Evolutionary conservation across 495 filamentous ascomycete genomes (phyloP).

Genomic region (Bacidia gigantensis): DNA sequence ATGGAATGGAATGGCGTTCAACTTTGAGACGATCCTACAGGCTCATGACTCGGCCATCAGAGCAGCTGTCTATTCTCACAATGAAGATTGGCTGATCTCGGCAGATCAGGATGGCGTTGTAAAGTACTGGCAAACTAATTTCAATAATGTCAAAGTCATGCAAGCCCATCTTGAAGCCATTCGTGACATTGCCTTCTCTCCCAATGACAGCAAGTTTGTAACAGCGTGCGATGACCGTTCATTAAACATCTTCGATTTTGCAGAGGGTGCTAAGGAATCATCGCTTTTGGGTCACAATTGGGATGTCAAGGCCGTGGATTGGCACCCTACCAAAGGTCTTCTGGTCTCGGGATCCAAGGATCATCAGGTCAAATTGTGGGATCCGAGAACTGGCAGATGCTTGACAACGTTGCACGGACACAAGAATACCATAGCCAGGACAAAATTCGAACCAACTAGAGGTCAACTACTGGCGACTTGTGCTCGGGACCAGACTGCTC

Average conservation of each 20-base stretch:
- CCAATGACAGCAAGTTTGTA: constrained; percentile 88
- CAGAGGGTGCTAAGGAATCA: constrained; percentile 66
- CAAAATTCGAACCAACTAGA: constrained; percentile 68
- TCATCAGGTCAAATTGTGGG: constrained; percentile 94
- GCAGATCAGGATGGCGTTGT: constrained; percentile 89
- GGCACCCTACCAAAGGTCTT: constrained; percentile 91
- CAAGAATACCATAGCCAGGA: constrained; percentile 89
- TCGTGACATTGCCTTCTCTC: constrained; percentile 82
- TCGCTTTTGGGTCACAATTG: constrained; percentile 80
- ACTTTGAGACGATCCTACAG: constrained; percentile 98
- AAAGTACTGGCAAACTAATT: constrained; percentile 99
- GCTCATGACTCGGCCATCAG: constrained; percentile 91
- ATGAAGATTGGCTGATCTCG: constrained; percentile 90
- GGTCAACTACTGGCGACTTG: constrained; percentile 80
- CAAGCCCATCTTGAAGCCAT: constrained; percentile 83
- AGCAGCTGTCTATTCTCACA: constrained; percentile 77
- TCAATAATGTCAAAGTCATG: constrained; percentile 94
- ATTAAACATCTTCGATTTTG: constrained; percentile 92
- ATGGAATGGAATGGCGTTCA: constrained; percentile 98
- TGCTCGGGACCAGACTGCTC: constrained; percentile 78
- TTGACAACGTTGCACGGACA: constrained; percentile 93
- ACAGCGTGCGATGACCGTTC: constrained; percentile 89
- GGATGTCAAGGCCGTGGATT: constrained; percentile 93
- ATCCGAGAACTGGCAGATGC: constrained; percentile 76
- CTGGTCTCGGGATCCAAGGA: constrained; percentile 96